phyloP scores from a whole-genome alignment of 2,329 filamentous ascomycete species.

The Sclerotinia glacialis region DNA sequence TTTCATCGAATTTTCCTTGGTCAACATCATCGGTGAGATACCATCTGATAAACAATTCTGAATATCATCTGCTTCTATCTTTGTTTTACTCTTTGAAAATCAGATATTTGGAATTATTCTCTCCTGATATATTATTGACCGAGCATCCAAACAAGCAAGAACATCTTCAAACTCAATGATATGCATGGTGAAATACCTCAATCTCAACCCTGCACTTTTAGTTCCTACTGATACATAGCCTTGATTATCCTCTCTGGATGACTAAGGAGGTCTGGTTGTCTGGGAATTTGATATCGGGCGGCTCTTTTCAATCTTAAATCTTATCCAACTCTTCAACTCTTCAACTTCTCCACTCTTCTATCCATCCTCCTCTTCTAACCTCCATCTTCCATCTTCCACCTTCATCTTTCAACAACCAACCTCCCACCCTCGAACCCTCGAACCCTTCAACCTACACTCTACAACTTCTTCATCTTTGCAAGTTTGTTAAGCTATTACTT shows the following conservation, averaged over 20 bases:
- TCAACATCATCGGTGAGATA: background rate
- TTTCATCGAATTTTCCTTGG: too few relatives aligned
- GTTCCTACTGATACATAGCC: background rate
- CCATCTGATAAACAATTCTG: background rate
- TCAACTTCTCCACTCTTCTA: background rate
- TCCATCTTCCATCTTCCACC: too few relatives aligned
- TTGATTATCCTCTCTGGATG: background rate
- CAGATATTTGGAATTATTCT: background rate
- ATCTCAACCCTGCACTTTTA: background rate
- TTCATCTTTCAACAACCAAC: background rate
- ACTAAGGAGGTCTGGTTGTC: background rate
- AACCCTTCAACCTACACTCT: too few relatives aligned
- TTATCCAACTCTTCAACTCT: background rate
- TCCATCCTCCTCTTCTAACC: background rate
- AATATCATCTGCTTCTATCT: background rate
- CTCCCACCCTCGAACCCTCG: background rate
- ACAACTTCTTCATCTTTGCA: background rate
- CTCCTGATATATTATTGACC: background rate
- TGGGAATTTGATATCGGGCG: background rate
- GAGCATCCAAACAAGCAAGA: background rate
- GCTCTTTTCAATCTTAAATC: background rate
- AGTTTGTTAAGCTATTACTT: background rate
- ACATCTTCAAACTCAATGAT: background rate
- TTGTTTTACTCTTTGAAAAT: background rate
- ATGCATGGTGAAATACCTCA: background rate